A percentile compares a stretch with the other conserved stretches of the same genome.
Evolutionary conservation across 768 basidiomycete species (phyloP).

Genomic region (Lentinula detonsa): DNA sequence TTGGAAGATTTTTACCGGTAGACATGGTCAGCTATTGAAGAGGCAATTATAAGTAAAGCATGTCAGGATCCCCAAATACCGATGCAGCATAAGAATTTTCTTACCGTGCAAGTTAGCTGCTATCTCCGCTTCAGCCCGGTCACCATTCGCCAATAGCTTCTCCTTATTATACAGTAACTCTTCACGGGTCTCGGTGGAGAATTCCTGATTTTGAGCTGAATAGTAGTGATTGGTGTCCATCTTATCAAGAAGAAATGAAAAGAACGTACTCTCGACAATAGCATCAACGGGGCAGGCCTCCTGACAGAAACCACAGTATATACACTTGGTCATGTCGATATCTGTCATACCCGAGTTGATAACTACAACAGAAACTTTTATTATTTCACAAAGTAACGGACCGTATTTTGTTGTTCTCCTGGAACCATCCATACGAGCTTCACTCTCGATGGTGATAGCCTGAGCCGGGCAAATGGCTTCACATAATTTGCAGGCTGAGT

Average conservation of each 20-base stretch:
- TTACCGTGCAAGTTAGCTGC: conserved; percentile 75
- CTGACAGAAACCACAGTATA: conserved; percentile 99
- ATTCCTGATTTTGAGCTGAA: conserved; percentile 94
- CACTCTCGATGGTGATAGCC: conserved; percentile 98
- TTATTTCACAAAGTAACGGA: conserved; percentile 23
- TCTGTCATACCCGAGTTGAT: conserved; percentile 37
- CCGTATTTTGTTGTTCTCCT: conserved; percentile 98
- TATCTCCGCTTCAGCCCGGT: conserved; percentile 95
- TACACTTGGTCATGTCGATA: conserved; percentile 99
- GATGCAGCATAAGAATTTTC: conserved; percentile 30
- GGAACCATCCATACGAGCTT: conserved; percentile 91
- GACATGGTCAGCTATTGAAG: conserved; percentile 69
- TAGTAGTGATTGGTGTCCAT: neutral
- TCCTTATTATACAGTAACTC: conserved; percentile 99
- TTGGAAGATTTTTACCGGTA: conserved; percentile 51
- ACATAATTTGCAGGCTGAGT: conserved; percentile 92
- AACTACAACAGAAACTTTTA: conserved; percentile 1
- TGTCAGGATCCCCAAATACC: neutral
- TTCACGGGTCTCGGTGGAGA: conserved; percentile 95
- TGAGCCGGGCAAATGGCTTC: conserved; percentile 99
- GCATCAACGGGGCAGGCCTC: conserved; percentile 99
- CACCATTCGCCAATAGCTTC: conserved; percentile 94
- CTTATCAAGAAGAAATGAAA: neutral
- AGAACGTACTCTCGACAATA: conserved; percentile 89
- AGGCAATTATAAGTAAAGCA: conserved; percentile 17